Percentiles rank a stretch among this genome's conserved stretches.
Evolutionary conservation across 225 moss, liverwort and hornwort species (phyloP).

Genomic region (Physcomitrellopsis africana): DNA sequence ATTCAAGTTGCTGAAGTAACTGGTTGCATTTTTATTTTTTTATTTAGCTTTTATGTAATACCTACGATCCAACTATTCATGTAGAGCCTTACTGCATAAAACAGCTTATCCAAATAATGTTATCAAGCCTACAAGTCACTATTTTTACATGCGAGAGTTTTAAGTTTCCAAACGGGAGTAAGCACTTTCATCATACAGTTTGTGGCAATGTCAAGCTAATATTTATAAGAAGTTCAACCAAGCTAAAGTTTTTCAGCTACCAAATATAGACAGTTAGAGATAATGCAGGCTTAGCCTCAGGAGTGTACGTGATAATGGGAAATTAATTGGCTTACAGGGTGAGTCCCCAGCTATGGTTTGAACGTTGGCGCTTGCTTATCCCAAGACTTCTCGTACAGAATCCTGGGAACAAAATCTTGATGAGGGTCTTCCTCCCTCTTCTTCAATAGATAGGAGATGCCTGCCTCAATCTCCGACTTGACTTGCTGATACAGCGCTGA

Average conservation of each 20-base stretch:
- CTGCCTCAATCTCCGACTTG: conserved; percentile 66
- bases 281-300: no score
- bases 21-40: no score
- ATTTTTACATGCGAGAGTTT: neutral
- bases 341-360: conserved; percentile 31
- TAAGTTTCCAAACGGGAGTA: neutral
- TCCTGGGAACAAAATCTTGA: conserved; percentile 64
- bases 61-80: no score
- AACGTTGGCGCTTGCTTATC: conserved; percentile 78
- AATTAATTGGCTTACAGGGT: neutral
- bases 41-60: no score
- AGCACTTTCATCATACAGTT: neutral
- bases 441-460: conserved; percentile 61
- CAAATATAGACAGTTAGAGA: neutral
- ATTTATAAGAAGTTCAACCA: neutral
- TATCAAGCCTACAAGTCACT: neutral
- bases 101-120: neutral
- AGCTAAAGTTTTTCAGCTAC: neutral
- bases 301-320: no score
- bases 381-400: conserved; percentile 66
- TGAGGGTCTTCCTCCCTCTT: conserved; percentile 70
- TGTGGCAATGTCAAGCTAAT: neutral
- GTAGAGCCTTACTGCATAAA: no score
- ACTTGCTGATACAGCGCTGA: conserved; percentile 64
- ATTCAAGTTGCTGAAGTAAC: no score